Base-by-base conservation (phyloP, 345 rosid genomes). In the Garcia nutans region DNA sequence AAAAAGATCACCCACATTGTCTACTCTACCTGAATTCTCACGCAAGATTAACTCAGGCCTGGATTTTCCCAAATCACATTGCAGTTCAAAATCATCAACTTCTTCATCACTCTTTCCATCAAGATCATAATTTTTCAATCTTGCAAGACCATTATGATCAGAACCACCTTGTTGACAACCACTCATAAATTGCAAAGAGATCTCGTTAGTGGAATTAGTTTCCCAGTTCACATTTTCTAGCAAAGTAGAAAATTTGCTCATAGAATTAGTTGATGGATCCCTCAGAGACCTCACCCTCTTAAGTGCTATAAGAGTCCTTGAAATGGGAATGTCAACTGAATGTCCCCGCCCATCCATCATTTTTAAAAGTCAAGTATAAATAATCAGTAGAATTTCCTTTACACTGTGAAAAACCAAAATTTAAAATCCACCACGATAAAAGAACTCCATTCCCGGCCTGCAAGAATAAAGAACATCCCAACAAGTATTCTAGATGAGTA, bases 261-360 rank as follows among this genome's bases (percentile, higher is more conserved):
- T 87, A 7, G 98, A 89, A 82, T 86, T 96, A 19, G 99, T 93
- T 31, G 94, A 87, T 2, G 99, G 99, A 84, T 96, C 99, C 88
- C 96, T 88, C 54, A 96, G 74, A 47, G 99, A 96, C 88, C 89
- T 84, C 79, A 96, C 99, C 69, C 98, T 89, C 86, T 97, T 86
- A 28, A 96, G 91, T 24, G 98, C 96, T 16, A 88, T 79, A n/a
- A 96, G 96, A 45, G 97, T 88, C 81, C 91, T 93, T 44, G 99
- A 85, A 59, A 96, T 90, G 19, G 99, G 99, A 68, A 93, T 76
- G 78, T 96, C 99, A 50, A 96, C 90, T 13, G 98, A 96, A 84
- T 93, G 97, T 66, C 99, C 81, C 80, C 96, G 73, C 73, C 88
- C 91, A 54, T 96, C 97, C 80, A 81, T 84, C 86, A 85, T 90